Evolutionary conservation across 2,329 filamentous ascomycete species (phyloP).

Genomic region (Gnomoniopsis smithogilvyi): DNA sequence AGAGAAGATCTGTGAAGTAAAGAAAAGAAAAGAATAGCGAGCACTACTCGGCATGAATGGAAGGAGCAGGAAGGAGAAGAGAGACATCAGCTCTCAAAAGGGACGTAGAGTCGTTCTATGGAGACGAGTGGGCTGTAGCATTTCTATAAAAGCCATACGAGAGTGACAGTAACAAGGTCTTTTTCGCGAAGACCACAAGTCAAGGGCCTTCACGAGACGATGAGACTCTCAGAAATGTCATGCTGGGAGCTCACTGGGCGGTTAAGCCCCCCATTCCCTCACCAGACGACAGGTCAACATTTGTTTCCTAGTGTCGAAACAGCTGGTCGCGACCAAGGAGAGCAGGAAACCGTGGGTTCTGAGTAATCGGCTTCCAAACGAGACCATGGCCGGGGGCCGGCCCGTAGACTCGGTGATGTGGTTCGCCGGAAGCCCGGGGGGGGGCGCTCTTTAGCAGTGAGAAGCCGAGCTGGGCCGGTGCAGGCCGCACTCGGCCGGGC

Average conservation of each 20-base stretch:
- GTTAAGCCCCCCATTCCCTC: background rate
- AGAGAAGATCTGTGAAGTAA: background rate
- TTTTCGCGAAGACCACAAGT: background rate
- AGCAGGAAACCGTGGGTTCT: background rate
- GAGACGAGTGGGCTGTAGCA: no score
- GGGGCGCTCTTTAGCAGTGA: no score
- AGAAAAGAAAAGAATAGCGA: background rate
- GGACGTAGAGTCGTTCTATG: no score
- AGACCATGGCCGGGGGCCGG: background rate
- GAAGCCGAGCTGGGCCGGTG: no score
- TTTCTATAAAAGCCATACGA: no score
- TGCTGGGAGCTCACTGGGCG: background rate
- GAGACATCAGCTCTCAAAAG: background rate
- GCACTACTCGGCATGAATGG: background rate
- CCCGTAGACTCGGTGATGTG: background rate
- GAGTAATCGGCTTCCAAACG: background rate
- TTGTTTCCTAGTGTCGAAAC: background rate
- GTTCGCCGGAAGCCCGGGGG: background rate
- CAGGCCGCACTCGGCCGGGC: no score
- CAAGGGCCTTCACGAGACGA: background rate
- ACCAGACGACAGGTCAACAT: background rate
- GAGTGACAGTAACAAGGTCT: background rate
- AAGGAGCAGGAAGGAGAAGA: background rate
- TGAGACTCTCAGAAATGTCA: background rate
- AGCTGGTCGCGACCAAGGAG: background rate